These are phyloP conservation scores for Aspergillus asperescens DNA, from an alignment of 495 filamentous ascomycete genomes.

Conservation along the genomic window DNA sequence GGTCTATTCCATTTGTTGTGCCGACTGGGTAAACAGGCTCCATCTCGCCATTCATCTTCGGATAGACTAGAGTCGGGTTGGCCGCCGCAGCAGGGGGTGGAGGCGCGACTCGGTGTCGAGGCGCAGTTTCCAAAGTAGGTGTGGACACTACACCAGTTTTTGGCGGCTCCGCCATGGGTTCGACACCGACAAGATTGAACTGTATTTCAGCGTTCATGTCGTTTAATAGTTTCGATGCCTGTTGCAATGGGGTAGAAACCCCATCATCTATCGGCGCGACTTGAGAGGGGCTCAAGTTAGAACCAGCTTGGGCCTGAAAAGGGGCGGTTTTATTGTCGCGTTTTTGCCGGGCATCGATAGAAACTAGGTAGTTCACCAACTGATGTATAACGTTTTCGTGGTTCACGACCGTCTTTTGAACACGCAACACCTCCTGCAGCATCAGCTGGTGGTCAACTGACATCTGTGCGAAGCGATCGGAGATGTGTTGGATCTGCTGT, in stretches of 20 bases:
- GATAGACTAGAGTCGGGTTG: conserved; percentile 47
- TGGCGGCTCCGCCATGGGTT: conserved; percentile 69
- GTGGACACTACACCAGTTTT: conserved; percentile 49
- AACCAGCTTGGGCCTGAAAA: conserved; percentile 40
- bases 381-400: conserved; percentile 72
- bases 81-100: conserved; percentile 47
- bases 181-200: conserved; percentile 67
- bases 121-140: conserved; percentile 36
- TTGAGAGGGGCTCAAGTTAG: conserved; percentile 39
- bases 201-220: conserved; percentile 74
- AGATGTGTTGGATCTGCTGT: conserved; percentile 81
- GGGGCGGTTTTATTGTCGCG: conserved; percentile 54
- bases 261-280: conserved; percentile 56
- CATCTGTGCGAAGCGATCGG: conserved; percentile 79
- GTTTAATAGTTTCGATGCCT: conserved; percentile 82
- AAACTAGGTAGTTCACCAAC: conserved; percentile 65
- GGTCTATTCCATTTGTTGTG: conserved; percentile 84
- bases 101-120: conserved; percentile 36
- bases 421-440: conserved; percentile 75
- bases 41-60: conserved; percentile 55
- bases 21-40: conserved; percentile 86
- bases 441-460: conserved; percentile 81
- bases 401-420: conserved; percentile 86
- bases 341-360: conserved; percentile 58
- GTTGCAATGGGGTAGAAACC: conserved; percentile 75